Evolutionary conservation across 305 asterid genomes (phyloP), one percentile per base, ranked within the genome.

Genomic region (Fraxinus platypoda): DNA sequence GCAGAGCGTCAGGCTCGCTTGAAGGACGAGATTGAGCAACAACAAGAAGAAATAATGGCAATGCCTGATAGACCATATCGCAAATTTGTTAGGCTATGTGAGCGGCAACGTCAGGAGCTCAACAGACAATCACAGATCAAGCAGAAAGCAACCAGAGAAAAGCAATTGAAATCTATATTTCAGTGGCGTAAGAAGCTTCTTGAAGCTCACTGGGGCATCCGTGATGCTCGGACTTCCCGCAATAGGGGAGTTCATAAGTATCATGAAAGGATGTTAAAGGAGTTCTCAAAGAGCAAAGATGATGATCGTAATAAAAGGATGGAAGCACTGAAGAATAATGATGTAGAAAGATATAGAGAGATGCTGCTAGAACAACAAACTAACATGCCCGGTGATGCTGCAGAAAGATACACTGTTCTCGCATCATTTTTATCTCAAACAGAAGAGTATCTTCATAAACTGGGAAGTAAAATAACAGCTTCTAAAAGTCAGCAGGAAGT

Each of bases 111-210:
- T 25, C 97, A 86, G 88, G 99, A 97, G 41, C 95, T 97, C 68
- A 87, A 91, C 88, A 92, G 98, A 92, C 98, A 97, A 90, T 89
- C 97, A 59, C 97, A 88, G 87, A 97, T 97, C 85, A 92, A 85
- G 75, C 97, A 87, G 89, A 93, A 90, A 91, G 94, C 97, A 74
- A 87, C 86, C 57, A 87, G 97, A 89, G 99, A 97, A 85, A 97
- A 92, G 89, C 99, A 97, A 80, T 87, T 97, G 88, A 97, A 97
- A 88, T 88, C 95, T 78, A 93, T 94, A 87, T 95, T 97, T 86
- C 97, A 87, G 82, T 97, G 99, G 99, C 98, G 99, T 81, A 97
- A 97, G 94, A 97, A 94, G 93, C 97, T 97, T 88, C 97, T 97
- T 15, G 99, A 97, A 90, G 90, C 97, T 66, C 98, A 97, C 81